Evolutionary conservation across 2,329 filamentous ascomycete species (phyloP).

Genomic region (Apiospora marii): DNA sequence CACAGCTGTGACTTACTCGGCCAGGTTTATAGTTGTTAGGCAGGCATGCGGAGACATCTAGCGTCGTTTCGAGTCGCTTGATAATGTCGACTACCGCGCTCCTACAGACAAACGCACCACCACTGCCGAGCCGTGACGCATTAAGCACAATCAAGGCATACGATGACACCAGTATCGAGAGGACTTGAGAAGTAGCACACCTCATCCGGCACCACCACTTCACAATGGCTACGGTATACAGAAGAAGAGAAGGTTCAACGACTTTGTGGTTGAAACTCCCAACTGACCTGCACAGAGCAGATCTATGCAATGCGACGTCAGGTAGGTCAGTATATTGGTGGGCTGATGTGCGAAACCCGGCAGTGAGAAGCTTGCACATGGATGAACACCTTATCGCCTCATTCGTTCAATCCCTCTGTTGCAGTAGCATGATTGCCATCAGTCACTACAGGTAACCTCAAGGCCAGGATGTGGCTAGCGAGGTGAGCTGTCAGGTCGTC

Average conservation of each 20-base stretch:
- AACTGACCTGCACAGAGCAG: neutral
- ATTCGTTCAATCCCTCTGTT: neutral
- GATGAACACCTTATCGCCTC: neutral
- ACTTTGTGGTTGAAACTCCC: neutral
- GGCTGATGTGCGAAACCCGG: neutral
- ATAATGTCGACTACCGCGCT: neutral
- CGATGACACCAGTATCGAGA: slow-evolving; percentile 9
- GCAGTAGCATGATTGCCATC: neutral
- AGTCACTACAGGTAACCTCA: neutral
- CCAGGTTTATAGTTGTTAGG: neutral
- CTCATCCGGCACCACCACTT: neutral
- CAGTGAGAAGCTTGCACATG: slow-evolving; percentile 1
- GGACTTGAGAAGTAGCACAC: neutral
- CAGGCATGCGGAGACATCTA: slow-evolving; percentile 1
- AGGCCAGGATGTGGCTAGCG: neutral
- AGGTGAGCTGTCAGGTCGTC: neutral
- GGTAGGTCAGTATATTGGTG: neutral
- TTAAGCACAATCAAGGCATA: slow-evolving; percentile 2
- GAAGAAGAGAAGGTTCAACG: neutral
- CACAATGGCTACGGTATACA: neutral
- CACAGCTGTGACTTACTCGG: neutral
- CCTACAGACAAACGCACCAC: neutral
- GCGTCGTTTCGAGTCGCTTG: slow-evolving; percentile 14
- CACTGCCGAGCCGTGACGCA: slow-evolving; percentile 1
- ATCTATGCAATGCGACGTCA: slow-evolving; percentile 7